Evolutionary conservation across 2,329 filamentous ascomycete genomes (phyloP).

Genomic region (Aspergillus pseudotamarii): DNA sequence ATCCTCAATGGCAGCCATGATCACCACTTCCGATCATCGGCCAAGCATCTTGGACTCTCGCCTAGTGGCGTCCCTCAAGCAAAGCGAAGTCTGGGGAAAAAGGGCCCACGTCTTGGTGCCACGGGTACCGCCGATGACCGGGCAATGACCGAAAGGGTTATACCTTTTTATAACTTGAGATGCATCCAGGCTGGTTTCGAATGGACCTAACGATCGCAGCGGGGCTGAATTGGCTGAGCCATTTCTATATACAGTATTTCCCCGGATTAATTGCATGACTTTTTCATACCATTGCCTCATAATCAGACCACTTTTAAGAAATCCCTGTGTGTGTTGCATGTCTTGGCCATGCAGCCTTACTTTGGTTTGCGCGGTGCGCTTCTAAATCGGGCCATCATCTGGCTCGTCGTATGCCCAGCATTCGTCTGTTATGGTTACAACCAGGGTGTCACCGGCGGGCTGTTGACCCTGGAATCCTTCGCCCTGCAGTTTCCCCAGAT

Average conservation of each 20-base stretch:
- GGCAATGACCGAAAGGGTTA: not conserved
- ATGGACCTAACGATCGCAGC: not conserved
- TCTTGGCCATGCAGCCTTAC: constrained; percentile 19
- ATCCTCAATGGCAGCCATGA: not conserved
- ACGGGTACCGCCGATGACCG: constrained; percentile 19
- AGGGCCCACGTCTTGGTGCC: constrained; percentile 10
- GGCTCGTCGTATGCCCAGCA: constrained; percentile 30
- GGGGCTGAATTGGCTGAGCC: constrained; percentile 2
- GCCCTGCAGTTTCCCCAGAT: constrained; percentile 54
- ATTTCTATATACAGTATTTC: constrained; percentile 4
- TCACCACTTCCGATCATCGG: constrained; percentile 2
- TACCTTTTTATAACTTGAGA: constrained; percentile 10
- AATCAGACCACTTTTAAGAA: not conserved
- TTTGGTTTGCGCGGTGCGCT: constrained; percentile 27
- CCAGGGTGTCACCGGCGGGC: constrained; percentile 53
- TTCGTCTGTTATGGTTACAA: constrained; percentile 56
- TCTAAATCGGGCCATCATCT: constrained; percentile 26
- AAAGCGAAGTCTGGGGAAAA: constrained; percentile 11
- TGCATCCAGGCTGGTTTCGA: constrained; percentile 3
- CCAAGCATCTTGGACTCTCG: constrained; percentile 1
- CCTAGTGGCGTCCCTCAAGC: not conserved
- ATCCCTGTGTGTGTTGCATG: constrained; percentile 1
- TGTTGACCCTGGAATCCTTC: constrained; percentile 67
- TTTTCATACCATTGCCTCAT: not conserved
- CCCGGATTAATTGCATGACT: constrained; percentile 4